Conservation (phyloP, 305 asterid genomes). For the Vinca major region DNA sequence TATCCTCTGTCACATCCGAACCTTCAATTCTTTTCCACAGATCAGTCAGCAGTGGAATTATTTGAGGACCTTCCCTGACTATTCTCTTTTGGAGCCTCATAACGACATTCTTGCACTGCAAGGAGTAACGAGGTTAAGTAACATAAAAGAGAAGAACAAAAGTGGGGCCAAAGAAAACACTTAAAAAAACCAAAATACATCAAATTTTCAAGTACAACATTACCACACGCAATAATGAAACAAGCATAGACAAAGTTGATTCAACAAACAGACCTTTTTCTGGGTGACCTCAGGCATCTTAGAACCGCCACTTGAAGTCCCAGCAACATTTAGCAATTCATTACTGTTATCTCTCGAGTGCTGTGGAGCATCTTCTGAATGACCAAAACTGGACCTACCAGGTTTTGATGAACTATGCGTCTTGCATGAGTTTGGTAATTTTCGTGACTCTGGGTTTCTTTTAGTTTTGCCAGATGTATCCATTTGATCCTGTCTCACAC, state of each 20-base stretch:
- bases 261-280: conserved; percentile 56
- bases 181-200: neutral
- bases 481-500: conserved; percentile 35
- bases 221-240: neutral
- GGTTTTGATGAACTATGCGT: conserved; percentile 43
- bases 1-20: conserved; percentile 54
- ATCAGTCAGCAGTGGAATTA: conserved; percentile 75
- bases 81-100: conserved; percentile 85
- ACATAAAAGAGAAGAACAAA: no score
- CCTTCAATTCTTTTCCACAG: conserved; percentile 80
- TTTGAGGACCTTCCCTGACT: conserved; percentile 79
- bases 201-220: no score
- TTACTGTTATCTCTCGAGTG: conserved; percentile 36
- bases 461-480: conserved; percentile 49
- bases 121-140: neutral
- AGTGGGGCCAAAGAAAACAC: no score
- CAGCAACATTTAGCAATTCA: conserved; percentile 37
- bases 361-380: conserved; percentile 51
- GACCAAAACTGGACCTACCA: conserved; percentile 36
- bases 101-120: conserved; percentile 85
- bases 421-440: conserved; percentile 33
- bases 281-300: conserved; percentile 72
- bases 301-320: conserved; percentile 42
- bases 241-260: conserved; percentile 1
- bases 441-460: conserved; percentile 46